Evolutionary conservation across 345 rosid species (phyloP).

Genomic region (Noccaea caerulescens): DNA sequence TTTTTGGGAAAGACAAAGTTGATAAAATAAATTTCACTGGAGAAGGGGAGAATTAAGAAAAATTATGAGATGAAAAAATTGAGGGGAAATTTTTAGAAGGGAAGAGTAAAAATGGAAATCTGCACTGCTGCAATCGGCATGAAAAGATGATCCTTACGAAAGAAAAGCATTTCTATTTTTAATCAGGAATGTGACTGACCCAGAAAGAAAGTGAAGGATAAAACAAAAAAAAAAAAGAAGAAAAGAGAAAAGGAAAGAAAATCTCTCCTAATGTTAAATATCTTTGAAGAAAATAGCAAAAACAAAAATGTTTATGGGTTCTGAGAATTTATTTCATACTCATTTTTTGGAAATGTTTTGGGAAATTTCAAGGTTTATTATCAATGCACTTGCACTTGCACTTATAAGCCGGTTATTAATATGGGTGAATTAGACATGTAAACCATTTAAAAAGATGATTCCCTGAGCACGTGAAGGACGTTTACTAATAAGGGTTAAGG

Average conservation of each 20-base stretch:
- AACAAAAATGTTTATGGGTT: constrained; percentile 2
- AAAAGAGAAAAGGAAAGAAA: not conserved
- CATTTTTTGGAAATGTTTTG: not conserved
- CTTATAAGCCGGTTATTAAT: constrained; percentile 1
- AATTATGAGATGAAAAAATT: not conserved
- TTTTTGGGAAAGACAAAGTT: constrained; percentile 35
- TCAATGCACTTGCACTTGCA: not conserved
- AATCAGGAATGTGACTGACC: constrained; percentile 42
- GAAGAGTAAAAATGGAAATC: constrained; percentile 35
- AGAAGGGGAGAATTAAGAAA: constrained; percentile 10
- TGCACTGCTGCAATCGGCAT: constrained; percentile 38
- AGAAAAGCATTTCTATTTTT: constrained; percentile 43
- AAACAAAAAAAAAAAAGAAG: constrained; percentile 4
- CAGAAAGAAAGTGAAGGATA: constrained; percentile 11
- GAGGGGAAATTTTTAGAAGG: constrained; percentile 8
- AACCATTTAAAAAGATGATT: constrained; percentile 26
- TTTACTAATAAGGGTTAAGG: constrained; percentile 26
- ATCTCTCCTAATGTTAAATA: not conserved
- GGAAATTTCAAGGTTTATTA: not conserved
- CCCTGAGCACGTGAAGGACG: constrained; percentile 40
- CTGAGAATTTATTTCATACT: not conserved
- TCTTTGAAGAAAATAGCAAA: constrained; percentile 19
- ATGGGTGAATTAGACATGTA: constrained; percentile 23
- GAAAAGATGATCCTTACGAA: constrained; percentile 46
- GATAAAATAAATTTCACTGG: not conserved